Conservation (phyloP, 73 alveolate genomes). For the Halteria grandinella region DNA sequence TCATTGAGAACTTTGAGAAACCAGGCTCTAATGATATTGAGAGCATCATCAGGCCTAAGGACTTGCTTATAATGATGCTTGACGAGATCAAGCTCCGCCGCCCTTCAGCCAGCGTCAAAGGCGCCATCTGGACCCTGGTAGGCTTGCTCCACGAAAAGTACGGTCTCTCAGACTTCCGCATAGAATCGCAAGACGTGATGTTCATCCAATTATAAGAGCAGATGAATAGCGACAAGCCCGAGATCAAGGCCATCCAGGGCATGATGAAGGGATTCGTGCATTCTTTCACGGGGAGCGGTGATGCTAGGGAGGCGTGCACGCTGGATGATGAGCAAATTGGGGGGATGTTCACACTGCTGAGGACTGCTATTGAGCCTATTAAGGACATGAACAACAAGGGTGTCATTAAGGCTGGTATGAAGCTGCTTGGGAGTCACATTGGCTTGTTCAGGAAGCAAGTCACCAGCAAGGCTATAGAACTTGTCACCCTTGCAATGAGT, state of each 20-base stretch:
- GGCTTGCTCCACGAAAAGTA: conserved; percentile 66
- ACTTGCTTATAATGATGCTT: conserved; percentile 38
- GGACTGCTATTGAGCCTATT: conserved; percentile 39
- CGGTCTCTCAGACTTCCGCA: conserved; percentile 31
- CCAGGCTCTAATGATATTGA: conserved; percentile 51
- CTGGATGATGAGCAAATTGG: conserved; percentile 36
- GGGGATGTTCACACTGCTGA: conserved; percentile 12
- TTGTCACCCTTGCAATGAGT: conserved; percentile 11
- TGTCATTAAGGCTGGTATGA: conserved; percentile 55
- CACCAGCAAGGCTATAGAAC: conserved; percentile 18
- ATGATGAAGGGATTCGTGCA: conserved; percentile 54
- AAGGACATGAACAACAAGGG: conserved; percentile 45
- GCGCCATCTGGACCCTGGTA: conserved; percentile 63
- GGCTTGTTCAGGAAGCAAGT: conserved; percentile 3
- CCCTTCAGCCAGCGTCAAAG: conserved; percentile 73
- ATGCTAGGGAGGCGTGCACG: too few species aligned
- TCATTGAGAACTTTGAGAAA: conserved; percentile 32
- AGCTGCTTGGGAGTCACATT: conserved; percentile 27
- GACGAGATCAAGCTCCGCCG: conserved; percentile 66
- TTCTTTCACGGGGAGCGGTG: conserved; percentile 29
- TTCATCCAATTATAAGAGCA: conserved; percentile 37
- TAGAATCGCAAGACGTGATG: conserved; percentile 63
- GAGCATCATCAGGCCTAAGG: conserved; percentile 47
- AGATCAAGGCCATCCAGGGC: conserved; percentile 67
- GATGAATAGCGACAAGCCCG: conserved; percentile 62